These are phyloP conservation scores for Cytospora schulzeri DNA, from an alignment of 2,329 filamentous ascomycete species.

Conservation along the genomic window DNA sequence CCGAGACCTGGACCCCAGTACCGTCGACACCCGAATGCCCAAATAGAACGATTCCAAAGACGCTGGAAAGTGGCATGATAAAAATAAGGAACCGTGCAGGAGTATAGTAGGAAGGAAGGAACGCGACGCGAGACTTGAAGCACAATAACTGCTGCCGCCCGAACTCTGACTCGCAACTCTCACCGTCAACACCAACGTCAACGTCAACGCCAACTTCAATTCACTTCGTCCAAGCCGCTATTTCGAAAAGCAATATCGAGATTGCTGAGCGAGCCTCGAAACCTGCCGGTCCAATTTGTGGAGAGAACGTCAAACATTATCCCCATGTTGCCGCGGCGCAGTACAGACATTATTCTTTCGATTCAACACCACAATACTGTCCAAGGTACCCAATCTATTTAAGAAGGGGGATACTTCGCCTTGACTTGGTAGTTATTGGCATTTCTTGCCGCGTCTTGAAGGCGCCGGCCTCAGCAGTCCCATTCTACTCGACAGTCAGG, in stretches of 20 bases:
- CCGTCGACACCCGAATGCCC: background rate
- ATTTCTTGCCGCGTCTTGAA: constrained; percentile 46
- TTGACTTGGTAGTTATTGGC: constrained; percentile 24
- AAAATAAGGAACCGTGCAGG: background rate
- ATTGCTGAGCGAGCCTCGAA: background rate
- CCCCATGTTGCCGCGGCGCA: constrained; percentile 21
- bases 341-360: background rate
- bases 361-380: background rate
- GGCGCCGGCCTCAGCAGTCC: constrained; percentile 41
- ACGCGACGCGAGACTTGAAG: constrained; percentile 17
- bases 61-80: constrained; percentile 6
- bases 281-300: background rate
- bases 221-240: background rate
- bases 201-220: constrained; percentile 4
- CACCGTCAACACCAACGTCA: constrained; percentile 1
- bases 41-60: constrained; percentile 1
- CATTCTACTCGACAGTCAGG: constrained; percentile 21
- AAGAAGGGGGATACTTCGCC: background rate
- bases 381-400: background rate
- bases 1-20: constrained; percentile 1
- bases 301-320: background rate
- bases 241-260: background rate
- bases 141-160: constrained; percentile 1
- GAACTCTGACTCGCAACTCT: constrained; percentile 2
- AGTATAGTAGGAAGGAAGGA: constrained; percentile 1